Percentiles rank a stretch among this genome's conserved stretches.
Conservation (phyloP, 2,329 filamentous ascomycete genomes). For the Colletotrichum caudatum region DNA sequence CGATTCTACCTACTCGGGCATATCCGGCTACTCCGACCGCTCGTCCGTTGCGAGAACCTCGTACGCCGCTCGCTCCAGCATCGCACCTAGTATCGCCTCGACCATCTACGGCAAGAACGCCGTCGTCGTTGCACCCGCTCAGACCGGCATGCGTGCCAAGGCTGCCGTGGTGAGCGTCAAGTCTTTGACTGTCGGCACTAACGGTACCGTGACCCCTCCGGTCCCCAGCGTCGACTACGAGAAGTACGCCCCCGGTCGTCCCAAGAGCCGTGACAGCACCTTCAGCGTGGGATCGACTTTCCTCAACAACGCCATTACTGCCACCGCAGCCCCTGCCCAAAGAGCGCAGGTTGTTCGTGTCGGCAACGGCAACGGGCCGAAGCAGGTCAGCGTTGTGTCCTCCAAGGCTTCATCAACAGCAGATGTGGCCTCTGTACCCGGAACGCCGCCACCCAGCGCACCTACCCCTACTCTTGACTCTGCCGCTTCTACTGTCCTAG, state of each 20-base stretch:
- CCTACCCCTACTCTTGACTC: conserved; percentile 54
- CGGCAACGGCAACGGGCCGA: conserved; percentile 57
- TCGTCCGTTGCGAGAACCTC: conserved; percentile 71
- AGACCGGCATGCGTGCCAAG: conserved; percentile 88
- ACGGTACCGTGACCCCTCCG: conserved; percentile 72
- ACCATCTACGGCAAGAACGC: conserved; percentile 95
- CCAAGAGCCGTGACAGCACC: conserved; percentile 67
- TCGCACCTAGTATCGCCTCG: conserved; percentile 88
- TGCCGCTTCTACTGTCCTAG: conserved; percentile 61
- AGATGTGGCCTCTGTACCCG: conserved; percentile 32
- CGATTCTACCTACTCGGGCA: conserved; percentile 89
- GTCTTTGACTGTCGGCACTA: conserved; percentile 69
- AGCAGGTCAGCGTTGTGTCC: conserved; percentile 56
- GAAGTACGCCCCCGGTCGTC: conserved; percentile 63
- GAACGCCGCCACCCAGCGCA: conserved; percentile 35
- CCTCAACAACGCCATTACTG: conserved; percentile 71
- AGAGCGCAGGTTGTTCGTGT: conserved; percentile 72
- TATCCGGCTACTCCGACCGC: conserved; percentile 72
- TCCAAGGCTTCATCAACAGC: conserved; percentile 49
- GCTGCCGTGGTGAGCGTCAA: conserved; percentile 95
- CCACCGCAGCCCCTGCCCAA: conserved; percentile 65
- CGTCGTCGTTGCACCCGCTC: conserved; percentile 83
- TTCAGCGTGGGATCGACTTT: conserved; percentile 78
- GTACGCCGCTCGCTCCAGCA: conserved; percentile 74
- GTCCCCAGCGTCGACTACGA: conserved; percentile 78